Base-by-base conservation (phyloP, 176 grass and related monocot genomes). In the Cenchrus fungigraminus region DNA sequence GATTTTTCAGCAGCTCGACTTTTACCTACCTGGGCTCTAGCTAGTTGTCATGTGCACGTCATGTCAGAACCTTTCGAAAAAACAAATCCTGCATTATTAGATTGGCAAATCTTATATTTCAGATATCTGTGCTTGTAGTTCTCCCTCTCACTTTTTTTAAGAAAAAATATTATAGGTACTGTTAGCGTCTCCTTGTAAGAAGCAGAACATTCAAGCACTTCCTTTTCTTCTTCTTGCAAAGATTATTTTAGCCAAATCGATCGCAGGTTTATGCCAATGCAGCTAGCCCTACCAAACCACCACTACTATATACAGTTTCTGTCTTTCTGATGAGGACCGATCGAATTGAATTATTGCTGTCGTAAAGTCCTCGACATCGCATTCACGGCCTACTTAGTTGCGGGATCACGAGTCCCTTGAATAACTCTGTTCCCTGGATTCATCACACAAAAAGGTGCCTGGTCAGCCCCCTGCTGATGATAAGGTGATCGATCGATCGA, bases 391-490 rank as follows among this genome's bases (percentile, higher is more conserved):
- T 68, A 19, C 71, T 74, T 74, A 74, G 50, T 63, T 84, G 62
- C 53, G 59, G 73, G 43, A 65, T 86, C 88, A 90, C 89, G 89
- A 87, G 84, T 74, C 43, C 29, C 42, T 90, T 79, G 78, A 81
- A 74, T 68, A 45, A 7, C 12, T 42, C n/a, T 29, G 60, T n/a
- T 79, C 64, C 31, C 82, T 9, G 29, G 60, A 68, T 47, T 59
- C 43, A 62, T 60, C 79, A 28, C 79, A 64, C 73, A 60, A 68
- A 64, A 50, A 68, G 50, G 17, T 12, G 58, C 9, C 4, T 25
- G 59, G 74, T 50, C 37, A 40, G 1, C 37, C 37, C 37, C 37
- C 20, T 7, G 45, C 8, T 46, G 45, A 46, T 71, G 76, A 25
- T 50, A 74, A 68, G 81, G 86, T 22, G 55, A 53, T 50, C 60